These are phyloP conservation scores for Furcasterigmium furcatum DNA, from an alignment of 2,329 filamentous ascomycete genomes.

Conservation along the genomic window DNA sequence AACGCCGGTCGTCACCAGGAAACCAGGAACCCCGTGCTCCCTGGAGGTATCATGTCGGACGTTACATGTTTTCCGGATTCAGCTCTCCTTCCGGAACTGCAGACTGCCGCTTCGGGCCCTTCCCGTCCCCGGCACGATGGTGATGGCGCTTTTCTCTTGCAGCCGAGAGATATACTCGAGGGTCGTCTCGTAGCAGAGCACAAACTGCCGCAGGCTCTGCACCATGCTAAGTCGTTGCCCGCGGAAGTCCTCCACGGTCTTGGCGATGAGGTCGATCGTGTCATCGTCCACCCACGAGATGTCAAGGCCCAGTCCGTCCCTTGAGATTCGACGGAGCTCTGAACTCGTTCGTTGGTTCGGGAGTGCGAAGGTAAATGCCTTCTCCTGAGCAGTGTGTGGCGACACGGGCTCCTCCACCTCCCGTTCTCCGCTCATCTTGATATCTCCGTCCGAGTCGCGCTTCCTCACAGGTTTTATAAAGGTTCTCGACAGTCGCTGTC, in stretches of 20 bases:
- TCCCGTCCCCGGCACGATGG: slow-evolving; percentile 15
- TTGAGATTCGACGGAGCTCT: slow-evolving; percentile 9
- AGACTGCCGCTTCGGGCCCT: slow-evolving; percentile 17
- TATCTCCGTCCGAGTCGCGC: slow-evolving; percentile 40
- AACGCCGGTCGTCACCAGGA: too few species aligned
- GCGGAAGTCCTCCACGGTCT: slow-evolving; percentile 88
- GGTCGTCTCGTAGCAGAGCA: slow-evolving; percentile 93
- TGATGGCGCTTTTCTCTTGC: slow-evolving; percentile 28
- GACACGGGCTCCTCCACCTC: slow-evolving; percentile 23
- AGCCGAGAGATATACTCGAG: slow-evolving; percentile 74
- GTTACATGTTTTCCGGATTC: background rate
- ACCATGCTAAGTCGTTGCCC: slow-evolving; percentile 93
- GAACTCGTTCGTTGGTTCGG: slow-evolving; percentile 6
- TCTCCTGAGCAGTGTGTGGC: slow-evolving; percentile 18
- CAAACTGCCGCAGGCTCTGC: slow-evolving; percentile 88
- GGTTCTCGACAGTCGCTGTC: slow-evolving; percentile 55
- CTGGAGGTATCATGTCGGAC: background rate
- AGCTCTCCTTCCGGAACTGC: slow-evolving; percentile 4
- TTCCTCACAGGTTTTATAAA: slow-evolving; percentile 14
- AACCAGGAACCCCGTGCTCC: too few species aligned
- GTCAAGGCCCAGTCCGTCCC: too few species aligned
- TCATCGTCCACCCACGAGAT: slow-evolving; percentile 68
- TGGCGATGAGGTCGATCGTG: slow-evolving; percentile 74
- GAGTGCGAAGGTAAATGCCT: slow-evolving; percentile 14
- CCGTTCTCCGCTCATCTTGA: slow-evolving; percentile 35